Base-by-base conservation (phyloP, 2,329 filamentous ascomycete genomes). In the Colletotrichum orbiculare region DNA sequence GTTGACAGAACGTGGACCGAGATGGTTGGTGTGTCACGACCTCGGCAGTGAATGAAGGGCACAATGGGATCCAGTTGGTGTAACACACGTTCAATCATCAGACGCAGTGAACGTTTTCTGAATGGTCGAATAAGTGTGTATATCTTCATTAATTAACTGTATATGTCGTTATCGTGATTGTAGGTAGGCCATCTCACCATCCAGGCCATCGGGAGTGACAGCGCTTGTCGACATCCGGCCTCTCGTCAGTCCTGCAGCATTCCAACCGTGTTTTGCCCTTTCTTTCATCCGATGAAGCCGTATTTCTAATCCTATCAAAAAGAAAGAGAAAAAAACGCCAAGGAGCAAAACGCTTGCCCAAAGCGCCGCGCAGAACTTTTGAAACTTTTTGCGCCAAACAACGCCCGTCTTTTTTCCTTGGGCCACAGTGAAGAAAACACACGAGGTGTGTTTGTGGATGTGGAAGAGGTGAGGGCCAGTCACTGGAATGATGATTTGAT, bases 311-410 rank as follows among this genome's bases (percentile, higher is more conserved):
- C 17, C 43, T 35, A 13, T 54, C 52, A 25, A 57, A 17, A 17
- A n/a, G n/a, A n/a, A n/a, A n/a, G n/a, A n/a, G n/a, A n/a, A n/a
- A 17, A 17, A 60, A 52, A 57, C 53, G 47, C 47, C 58, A 53
- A 53, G 47, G 46, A 57, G 33, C 52, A 37, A 62, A 54, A 56
- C 47, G 53, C 42, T 43, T 56, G 63, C 63, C 63, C 63, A 66
- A 66, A 66, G 58, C 63, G 59, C 63, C 52, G 37, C 41, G 41
- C 59, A 38, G 42, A 53, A 57, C 58, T 52, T 55, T 55, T 66
- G 52, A 49, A 33, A 63, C 53, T 49, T 66, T 25, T 66, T 66
- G 9, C 48, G 48, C 53, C 33, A 17, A 8, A 52, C 11, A 38
- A 46, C 42, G 52, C 41, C 58, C 37, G 52, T 33, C 35, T 58